Evolutionary conservation across 2,329 filamentous ascomycete species (phyloP).

Genomic region (Corynespora cassiicola): DNA sequence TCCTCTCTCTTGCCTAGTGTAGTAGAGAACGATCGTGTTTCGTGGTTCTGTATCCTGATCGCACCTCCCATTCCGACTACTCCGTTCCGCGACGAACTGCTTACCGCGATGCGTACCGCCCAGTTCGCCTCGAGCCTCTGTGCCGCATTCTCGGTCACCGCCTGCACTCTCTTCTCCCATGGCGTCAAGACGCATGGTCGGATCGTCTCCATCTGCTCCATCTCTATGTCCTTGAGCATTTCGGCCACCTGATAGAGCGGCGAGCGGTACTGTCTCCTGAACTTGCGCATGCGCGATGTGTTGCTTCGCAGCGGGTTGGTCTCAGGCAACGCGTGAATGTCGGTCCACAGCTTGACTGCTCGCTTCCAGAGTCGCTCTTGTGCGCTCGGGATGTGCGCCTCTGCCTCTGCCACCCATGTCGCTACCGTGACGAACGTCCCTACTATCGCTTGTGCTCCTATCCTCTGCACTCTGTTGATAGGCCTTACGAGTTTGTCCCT

Average conservation of each 20-base stretch:
- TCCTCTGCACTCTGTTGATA: slow-evolving; percentile 14
- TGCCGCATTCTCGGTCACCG: slow-evolving; percentile 8
- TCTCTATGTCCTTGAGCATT: slow-evolving; percentile 13
- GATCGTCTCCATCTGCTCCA: slow-evolving; percentile 15
- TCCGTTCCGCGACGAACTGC: slow-evolving; percentile 12
- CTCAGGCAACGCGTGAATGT: slow-evolving; percentile 16
- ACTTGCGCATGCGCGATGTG: slow-evolving; percentile 14
- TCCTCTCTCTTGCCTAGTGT: slow-evolving; percentile 15
- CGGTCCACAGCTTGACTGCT: slow-evolving; percentile 14
- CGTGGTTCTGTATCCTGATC: slow-evolving; percentile 10
- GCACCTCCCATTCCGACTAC: slow-evolving; percentile 14
- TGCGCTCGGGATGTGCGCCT: slow-evolving; percentile 16
- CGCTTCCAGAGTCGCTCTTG: slow-evolving; percentile 15
- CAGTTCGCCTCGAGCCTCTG: slow-evolving; percentile 11
- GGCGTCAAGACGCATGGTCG: slow-evolving; percentile 10
- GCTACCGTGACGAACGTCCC: slow-evolving; percentile 13
- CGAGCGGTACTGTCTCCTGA: slow-evolving; percentile 13
- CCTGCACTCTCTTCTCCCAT: slow-evolving; percentile 17
- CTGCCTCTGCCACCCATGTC: slow-evolving; percentile 14
- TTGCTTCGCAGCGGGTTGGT: slow-evolving; percentile 14
- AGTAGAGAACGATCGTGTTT: slow-evolving; percentile 12
- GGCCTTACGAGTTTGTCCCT: slow-evolving; percentile 11
- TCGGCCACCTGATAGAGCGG: slow-evolving; percentile 9
- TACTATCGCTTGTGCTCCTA: slow-evolving; percentile 15
- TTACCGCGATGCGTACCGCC: slow-evolving; percentile 17